These are phyloP conservation scores for Filobasidium wieringae DNA, from an alignment of 768 basidiomycete species.

Conservation along the genomic window DNA sequence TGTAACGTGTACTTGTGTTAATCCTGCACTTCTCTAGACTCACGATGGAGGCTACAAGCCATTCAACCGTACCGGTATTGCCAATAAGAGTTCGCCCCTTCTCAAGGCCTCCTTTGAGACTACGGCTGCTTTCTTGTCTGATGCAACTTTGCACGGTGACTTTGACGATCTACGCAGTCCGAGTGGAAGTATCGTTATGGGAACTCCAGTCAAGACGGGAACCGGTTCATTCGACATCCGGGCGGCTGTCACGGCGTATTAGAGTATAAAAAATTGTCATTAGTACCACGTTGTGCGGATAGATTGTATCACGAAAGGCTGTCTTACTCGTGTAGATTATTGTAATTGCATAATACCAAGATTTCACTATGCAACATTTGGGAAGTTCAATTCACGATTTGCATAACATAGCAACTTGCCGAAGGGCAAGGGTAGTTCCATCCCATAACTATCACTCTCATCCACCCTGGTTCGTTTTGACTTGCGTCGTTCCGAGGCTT, in stretches of 20 bases:
- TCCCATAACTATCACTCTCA: no score
- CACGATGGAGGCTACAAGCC: conserved; percentile 97
- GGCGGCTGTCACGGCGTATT: conserved; percentile 1
- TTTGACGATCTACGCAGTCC: conserved; percentile 85
- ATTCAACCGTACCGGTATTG: conserved; percentile 92
- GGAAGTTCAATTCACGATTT: no score
- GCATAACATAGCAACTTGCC: no score
- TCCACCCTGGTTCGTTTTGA: no score
- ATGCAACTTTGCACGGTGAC: conserved; percentile 87
- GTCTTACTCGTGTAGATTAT: background rate
- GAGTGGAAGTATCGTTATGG: conserved; percentile 81
- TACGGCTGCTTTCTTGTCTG: conserved; percentile 81
- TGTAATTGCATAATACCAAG: conserved; percentile 2
- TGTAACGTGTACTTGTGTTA: background rate
- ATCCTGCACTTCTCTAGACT: conserved; percentile 48
- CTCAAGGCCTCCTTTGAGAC: conserved; percentile 98
- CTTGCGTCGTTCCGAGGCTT: no score
- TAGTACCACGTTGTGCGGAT: no score
- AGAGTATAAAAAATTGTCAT: background rate
- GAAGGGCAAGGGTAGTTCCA: no score
- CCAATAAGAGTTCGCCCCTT: conserved; percentile 83
- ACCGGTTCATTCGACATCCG: conserved; percentile 82
- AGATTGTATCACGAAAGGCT: background rate
- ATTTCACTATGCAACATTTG: no score
- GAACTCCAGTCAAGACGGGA: conserved; percentile 76